phyloP scores from a whole-genome alignment of 208 protist species.

The Crithidia bombi region DNA sequence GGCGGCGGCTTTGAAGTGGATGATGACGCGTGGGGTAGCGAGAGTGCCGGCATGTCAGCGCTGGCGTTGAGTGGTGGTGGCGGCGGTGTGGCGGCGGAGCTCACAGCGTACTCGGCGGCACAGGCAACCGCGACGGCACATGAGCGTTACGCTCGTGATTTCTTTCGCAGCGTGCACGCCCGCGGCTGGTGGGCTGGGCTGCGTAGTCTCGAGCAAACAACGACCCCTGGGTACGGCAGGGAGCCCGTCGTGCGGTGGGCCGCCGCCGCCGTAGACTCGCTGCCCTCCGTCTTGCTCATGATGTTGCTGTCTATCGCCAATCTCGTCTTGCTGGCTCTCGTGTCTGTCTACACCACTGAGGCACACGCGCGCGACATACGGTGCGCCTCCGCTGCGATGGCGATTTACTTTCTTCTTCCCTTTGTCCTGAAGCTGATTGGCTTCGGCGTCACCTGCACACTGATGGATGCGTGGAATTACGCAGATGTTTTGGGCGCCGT shows the following conservation, averaged over 20 bases:
- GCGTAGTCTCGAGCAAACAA: constrained; percentile 19
- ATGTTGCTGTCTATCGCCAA: constrained; percentile 41
- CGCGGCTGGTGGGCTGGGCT: constrained; percentile 16
- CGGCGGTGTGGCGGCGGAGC: background rate
- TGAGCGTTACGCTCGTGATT: constrained; percentile 18
- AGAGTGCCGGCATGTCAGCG: too few species aligned
- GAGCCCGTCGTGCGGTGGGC: constrained; percentile 8
- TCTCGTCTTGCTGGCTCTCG: constrained; percentile 45
- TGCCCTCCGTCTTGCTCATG: constrained; percentile 29
- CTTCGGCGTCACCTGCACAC: constrained; percentile 25
- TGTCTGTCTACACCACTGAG: constrained; percentile 29
- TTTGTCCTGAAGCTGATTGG: constrained; percentile 40
- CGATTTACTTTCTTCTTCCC: constrained; percentile 49
- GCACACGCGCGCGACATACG: constrained; percentile 14
- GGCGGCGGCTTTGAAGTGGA: background rate
- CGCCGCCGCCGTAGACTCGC: constrained; percentile 27
- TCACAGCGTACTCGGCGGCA: constrained; percentile 5
- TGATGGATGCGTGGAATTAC: constrained; percentile 47
- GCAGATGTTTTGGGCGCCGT: constrained; percentile 44
- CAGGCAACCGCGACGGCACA: background rate
- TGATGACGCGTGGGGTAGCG: background rate
- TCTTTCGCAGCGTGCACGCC: constrained; percentile 4
- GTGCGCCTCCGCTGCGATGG: constrained; percentile 30
- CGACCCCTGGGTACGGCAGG: background rate
- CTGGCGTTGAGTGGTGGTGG: background rate